These are phyloP conservation scores for Cymbopogon citratus DNA, from an alignment of 176 grass and related monocot species.

Conservation along the genomic window DNA sequence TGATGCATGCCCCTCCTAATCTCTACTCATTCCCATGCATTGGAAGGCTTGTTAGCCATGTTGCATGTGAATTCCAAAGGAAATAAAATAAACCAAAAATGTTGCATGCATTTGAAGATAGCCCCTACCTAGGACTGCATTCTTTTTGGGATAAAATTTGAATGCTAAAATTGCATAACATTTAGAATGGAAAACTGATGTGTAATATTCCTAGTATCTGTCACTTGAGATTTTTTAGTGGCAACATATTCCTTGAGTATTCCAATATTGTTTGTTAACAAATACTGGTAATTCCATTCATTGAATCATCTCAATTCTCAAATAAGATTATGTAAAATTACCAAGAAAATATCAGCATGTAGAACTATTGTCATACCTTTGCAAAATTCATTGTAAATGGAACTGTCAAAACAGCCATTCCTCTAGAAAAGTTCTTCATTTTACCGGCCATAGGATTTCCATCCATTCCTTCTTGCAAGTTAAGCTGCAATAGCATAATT, in stretches of 20 bases:
- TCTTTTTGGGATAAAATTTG: neutral
- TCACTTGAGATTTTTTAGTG: neutral
- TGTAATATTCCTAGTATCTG: no score
- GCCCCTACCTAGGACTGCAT: neutral
- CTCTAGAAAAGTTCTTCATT: constrained; percentile 83
- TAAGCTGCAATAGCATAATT: constrained; percentile 51
- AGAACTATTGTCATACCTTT: constrained; percentile 57
- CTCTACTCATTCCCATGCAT: neutral
- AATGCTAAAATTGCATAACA: neutral
- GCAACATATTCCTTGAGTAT: neutral
- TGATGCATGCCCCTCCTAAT: neutral
- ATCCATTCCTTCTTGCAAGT: constrained; percentile 93
- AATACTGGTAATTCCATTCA: neutral
- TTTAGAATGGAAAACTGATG: no score
- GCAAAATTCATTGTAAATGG: constrained; percentile 85
- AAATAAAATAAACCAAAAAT: neutral
- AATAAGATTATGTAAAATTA: neutral
- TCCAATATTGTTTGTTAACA: neutral
- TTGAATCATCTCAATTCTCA: constrained; percentile 24
- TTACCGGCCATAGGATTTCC: constrained; percentile 60
- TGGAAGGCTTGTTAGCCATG: neutral
- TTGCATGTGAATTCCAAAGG: neutral
- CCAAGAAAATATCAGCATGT: constrained; percentile 13
- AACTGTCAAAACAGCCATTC: constrained; percentile 67
- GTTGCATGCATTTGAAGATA: neutral